Percentiles rank a stretch among this genome's conserved stretches.
phyloP scores from a whole-genome alignment of 75 land plant genomes.

The Pinus taeda region DNA sequence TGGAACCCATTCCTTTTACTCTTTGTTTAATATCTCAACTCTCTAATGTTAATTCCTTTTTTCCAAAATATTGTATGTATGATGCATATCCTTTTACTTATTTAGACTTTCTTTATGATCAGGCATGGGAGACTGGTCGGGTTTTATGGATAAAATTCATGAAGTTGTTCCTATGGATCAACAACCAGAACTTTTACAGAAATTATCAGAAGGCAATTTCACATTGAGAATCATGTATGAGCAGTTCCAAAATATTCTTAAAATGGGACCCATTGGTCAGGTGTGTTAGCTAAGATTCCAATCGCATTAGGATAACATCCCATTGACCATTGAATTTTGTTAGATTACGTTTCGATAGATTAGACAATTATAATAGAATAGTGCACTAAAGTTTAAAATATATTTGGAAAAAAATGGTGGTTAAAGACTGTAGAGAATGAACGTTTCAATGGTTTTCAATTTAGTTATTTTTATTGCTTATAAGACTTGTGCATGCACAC shows the following conservation, averaged over 20 bases:
- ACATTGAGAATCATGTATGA: constrained; percentile 96
- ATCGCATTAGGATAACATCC: background rate
- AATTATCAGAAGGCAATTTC: constrained; percentile 89
- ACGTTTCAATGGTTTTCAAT: too few species aligned
- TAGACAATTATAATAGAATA: background rate
- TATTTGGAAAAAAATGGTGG: too few species aligned
- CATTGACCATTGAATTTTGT: background rate
- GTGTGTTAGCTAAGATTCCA: constrained; percentile 22
- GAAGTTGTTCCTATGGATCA: constrained; percentile 99
- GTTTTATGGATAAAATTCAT: constrained; percentile 98
- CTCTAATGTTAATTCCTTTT: background rate
- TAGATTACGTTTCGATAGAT: background rate
- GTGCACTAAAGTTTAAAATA: too few species aligned
- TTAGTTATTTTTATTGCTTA: too few species aligned
- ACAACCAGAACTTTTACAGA: constrained; percentile 94
- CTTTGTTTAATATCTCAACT: background rate
- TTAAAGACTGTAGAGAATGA: too few species aligned
- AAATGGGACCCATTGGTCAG: constrained; percentile 98
- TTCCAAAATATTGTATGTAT: background rate
- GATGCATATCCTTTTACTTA: background rate
- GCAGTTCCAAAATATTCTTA: constrained; percentile 93
- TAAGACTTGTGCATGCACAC: too few species aligned
- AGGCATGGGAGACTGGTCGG: constrained; percentile 99
- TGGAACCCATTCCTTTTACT: background rate
- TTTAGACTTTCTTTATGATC: constrained; percentile 3